Base-by-base conservation (phyloP, 306 rosid genomes). In the Trifolium repens region DNA sequence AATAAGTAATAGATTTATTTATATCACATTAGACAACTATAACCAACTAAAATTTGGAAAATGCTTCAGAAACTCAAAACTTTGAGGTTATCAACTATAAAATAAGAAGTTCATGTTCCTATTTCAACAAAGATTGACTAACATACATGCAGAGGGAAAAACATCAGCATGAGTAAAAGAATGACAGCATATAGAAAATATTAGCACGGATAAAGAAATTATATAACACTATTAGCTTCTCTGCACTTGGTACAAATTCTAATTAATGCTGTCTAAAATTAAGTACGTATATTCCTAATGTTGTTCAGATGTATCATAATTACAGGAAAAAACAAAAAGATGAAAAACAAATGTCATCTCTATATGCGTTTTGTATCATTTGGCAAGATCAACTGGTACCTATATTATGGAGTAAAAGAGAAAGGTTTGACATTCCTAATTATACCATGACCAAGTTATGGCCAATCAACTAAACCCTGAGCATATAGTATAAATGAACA, bases 51-150 rank as follows among this genome's bases (percentile, higher is more conserved):
- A 50, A 16, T 35, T 42, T 49, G 68, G 65, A 46, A 67, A 79
- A 46, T 54, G 46, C 53, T 58, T 58, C n/a, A 67, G 40, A 60
- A 58, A 43, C 58, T 15, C 57, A 57, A 64, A 57, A 64, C 2
- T 40, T 17, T 70, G 17, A 4, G 39, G 5, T 13, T 59, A 53
- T 66, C 12, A 34, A 44, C 9, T 53, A 71, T 72, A 26, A 59
- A 72, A 0, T 42, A 64, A n/a, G 13, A 50, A 80, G 44, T 57
- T 62, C 35, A 34, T 10, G 17, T 67, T 64, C n/a, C 32, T 30
- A 64, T 37, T 69, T 46, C 67, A 80, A 80, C 47, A 52, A 58
- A 66, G 71, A 47, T 73, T 17, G 9, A 14, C 64, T 40, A 72
- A 65, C 67, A 74, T 12, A 74, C 9, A 61, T 11, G 12, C 49